Conservation (phyloP, 805 yeast genomes). For the Yamadazyma olivae region DNA sequence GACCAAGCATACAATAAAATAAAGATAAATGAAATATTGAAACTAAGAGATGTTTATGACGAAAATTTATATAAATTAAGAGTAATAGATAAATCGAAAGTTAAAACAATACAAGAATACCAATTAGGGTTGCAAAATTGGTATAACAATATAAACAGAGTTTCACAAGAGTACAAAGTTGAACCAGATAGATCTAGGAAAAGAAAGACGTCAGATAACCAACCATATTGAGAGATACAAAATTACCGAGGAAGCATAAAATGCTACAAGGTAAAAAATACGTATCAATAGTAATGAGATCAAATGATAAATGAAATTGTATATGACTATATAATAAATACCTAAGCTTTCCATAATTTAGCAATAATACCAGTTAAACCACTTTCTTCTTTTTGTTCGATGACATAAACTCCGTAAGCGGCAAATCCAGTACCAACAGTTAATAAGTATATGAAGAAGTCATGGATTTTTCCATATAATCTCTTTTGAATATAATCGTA, state of each 20-base stretch:
- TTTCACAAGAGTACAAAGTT: conserved; percentile 8
- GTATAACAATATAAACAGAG: conserved; percentile 16
- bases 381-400: conserved; percentile 64
- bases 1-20: conserved; percentile 21
- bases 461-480: conserved; percentile 66
- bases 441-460: conserved; percentile 55
- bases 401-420: conserved; percentile 66
- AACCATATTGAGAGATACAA: too few relatives aligned
- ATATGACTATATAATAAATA: conserved; percentile 2
- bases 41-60: conserved; percentile 32
- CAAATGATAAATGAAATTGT: too few relatives aligned
- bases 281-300: too few relatives aligned
- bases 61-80: conserved; percentile 16
- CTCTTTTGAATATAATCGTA: conserved; percentile 75
- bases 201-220: conserved; percentile 6
- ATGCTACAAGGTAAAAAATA: too few relatives aligned
- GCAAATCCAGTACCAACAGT: conserved; percentile 62
- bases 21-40: conserved; percentile 15
- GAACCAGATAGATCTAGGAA: conserved; percentile 6
- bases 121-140: conserved; percentile 19
- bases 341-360: conserved; percentile 36
- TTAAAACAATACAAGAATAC: conserved; percentile 17
- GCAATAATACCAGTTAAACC: conserved; percentile 55
- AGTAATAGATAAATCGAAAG: conserved; percentile 19
- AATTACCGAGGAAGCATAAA: too few relatives aligned